Evolutionary conservation across 2,329 filamentous ascomycete genomes (phyloP).

Genomic region (Trichothecium sympodiale): DNA sequence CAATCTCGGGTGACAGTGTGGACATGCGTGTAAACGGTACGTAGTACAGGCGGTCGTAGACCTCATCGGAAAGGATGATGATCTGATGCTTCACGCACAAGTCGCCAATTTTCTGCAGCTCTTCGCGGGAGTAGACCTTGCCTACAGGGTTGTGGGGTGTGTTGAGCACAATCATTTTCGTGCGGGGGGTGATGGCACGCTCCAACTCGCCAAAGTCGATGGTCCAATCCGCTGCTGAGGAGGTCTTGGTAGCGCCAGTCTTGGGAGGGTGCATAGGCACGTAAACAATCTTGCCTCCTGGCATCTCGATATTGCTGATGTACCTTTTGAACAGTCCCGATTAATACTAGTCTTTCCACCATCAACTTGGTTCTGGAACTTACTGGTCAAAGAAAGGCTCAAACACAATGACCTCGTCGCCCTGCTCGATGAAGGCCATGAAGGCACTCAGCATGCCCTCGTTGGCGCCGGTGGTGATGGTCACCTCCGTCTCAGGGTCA

Average conservation of each 20-base stretch:
- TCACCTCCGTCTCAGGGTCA: constrained; percentile 84
- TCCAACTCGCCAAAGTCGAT: constrained; percentile 78
- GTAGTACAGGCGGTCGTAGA: constrained; percentile 93
- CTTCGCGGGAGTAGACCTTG: constrained; percentile 80
- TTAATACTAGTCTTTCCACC: too few species aligned
- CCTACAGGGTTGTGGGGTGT: constrained; percentile 88
- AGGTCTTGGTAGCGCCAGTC: constrained; percentile 67
- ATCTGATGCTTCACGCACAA: constrained; percentile 88
- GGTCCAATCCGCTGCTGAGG: constrained; percentile 78
- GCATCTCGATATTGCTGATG: constrained; percentile 98
- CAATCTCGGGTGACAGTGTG: constrained; percentile 82
- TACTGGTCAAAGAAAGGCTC: constrained; percentile 98
- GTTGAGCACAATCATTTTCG: constrained; percentile 93
- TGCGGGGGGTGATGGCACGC: constrained; percentile 69
- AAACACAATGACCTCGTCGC: constrained; percentile 95
- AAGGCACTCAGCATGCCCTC: constrained; percentile 95
- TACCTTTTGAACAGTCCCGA: constrained; percentile 38
- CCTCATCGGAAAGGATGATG: constrained; percentile 84
- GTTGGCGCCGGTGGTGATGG: constrained; percentile 86
- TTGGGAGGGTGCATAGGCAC: constrained; percentile 87
- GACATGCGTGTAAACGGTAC: constrained; percentile 89
- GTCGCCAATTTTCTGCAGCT: constrained; percentile 75
- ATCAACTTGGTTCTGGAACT: too few species aligned
- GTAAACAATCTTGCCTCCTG: constrained; percentile 87
- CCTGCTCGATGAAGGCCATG: constrained; percentile 91